Evolutionary conservation across 106 monocot genomes (phyloP).

Genomic region (Acanthochlamys bracteata): DNA sequence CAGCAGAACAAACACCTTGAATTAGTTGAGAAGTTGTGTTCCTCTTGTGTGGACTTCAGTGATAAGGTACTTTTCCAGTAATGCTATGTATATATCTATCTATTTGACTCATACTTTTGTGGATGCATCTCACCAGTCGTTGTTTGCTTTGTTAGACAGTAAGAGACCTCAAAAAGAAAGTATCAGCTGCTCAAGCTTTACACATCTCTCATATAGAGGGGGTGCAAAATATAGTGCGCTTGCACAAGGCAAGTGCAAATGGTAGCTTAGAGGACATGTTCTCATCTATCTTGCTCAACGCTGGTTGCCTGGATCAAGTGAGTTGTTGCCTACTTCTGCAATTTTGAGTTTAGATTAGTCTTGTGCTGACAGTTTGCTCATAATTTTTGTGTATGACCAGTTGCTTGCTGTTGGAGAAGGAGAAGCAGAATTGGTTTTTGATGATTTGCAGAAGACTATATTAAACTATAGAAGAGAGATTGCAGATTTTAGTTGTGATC

Average conservation of each 20-base stretch:
- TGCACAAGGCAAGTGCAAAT: slow-evolving; percentile 65
- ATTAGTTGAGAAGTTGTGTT: slow-evolving; percentile 55
- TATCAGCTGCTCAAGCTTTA: slow-evolving; percentile 35
- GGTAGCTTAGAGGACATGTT: slow-evolving; percentile 69
- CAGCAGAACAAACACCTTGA: slow-evolving; percentile 67
- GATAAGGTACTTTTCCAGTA: slow-evolving; percentile 49
- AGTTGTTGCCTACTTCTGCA: background rate
- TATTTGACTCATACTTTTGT: background rate
- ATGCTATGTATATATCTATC: background rate
- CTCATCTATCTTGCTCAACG: slow-evolving; percentile 23
- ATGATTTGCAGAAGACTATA: slow-evolving; percentile 48
- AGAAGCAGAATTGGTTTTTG: slow-evolving; percentile 46
- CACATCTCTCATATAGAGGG: slow-evolving; percentile 73
- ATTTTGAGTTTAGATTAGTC: background rate
- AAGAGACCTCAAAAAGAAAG: slow-evolving; percentile 43
- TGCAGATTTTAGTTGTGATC: slow-evolving; percentile 56
- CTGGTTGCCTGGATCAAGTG: slow-evolving; percentile 52
- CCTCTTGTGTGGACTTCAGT: slow-evolving; percentile 68
- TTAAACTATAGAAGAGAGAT: slow-evolving; percentile 54
- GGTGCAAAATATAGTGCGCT: slow-evolving; percentile 63
- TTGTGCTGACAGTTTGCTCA: background rate
- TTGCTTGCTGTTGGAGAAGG: slow-evolving; percentile 51
- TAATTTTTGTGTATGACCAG: slow-evolving; percentile 15
- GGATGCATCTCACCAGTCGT: background rate
- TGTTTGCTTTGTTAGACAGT: slow-evolving; percentile 30